A percentile compares a stretch with the other conserved stretches of the same genome.
Conservation (phyloP, 2,329 filamentous ascomycete genomes). For the Cladorrhinum sp. region DNA sequence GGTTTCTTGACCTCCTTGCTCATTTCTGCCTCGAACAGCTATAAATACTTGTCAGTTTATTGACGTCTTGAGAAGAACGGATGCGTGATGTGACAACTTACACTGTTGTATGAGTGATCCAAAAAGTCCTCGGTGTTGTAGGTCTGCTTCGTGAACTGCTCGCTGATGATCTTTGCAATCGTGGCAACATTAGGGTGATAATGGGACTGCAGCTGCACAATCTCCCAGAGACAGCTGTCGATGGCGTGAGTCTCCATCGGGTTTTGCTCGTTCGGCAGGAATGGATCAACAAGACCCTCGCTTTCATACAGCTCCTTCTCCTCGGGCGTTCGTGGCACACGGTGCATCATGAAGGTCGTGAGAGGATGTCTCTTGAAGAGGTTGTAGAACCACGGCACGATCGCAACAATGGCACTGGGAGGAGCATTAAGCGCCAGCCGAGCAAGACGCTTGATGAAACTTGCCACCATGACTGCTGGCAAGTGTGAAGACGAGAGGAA, state of each 20-base stretch:
- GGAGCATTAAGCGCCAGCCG: constrained; percentile 83
- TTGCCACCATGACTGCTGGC: constrained; percentile 84
- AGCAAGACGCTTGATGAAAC: constrained; percentile 92
- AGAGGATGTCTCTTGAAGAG: constrained; percentile 83
- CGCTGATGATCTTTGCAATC: constrained; percentile 86
- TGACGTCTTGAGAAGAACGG: not conserved
- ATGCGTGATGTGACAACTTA: constrained; percentile 43
- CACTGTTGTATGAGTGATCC: constrained; percentile 84
- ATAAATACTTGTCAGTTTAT: constrained; percentile 32
- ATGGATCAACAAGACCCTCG: constrained; percentile 67
- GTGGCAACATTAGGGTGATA: constrained; percentile 97
- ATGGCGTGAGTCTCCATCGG: constrained; percentile 84
- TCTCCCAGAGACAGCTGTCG: constrained; percentile 91
- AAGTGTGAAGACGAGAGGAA: constrained; percentile 91
- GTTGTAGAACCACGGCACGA: constrained; percentile 95
- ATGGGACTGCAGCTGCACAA: constrained; percentile 85
- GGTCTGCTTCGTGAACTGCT: constrained; percentile 93
- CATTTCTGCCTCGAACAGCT: constrained; percentile 83
- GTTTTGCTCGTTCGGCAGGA: constrained; percentile 70
- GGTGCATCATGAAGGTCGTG: constrained; percentile 95
- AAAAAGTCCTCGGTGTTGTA: constrained; percentile 98
- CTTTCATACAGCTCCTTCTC: constrained; percentile 58
- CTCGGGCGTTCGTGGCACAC: constrained; percentile 59
- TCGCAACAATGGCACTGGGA: constrained; percentile 81
- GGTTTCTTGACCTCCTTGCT: constrained; percentile 78